phyloP scores from a whole-genome alignment of 2,329 filamentous ascomycete species.

The Pezicula rhizophila region DNA sequence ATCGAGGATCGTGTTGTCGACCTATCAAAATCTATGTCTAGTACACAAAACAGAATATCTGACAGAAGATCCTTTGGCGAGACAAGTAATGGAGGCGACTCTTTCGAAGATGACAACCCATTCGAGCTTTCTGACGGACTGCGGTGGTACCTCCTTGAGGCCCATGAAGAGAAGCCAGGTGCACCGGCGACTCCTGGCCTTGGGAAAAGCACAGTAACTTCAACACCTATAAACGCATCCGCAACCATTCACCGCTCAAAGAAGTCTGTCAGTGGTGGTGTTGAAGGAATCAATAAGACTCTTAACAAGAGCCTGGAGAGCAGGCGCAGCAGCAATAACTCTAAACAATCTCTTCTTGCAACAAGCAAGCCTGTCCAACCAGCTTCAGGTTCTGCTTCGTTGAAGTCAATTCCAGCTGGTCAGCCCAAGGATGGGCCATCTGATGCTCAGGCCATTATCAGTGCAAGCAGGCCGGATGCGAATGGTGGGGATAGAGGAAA shows the following conservation, averaged over 20 bases:
- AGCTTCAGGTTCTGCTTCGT: constrained; percentile 17
- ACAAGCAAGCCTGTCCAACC: constrained; percentile 16
- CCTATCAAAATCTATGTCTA: constrained; percentile 66
- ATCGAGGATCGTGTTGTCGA: constrained; percentile 93
- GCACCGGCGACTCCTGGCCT: constrained; percentile 89
- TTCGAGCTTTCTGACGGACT: constrained; percentile 94
- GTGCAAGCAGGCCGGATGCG: constrained; percentile 9
- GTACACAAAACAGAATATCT: constrained; percentile 21
- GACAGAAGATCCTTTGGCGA: constrained; percentile 40
- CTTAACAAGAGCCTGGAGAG: constrained; percentile 86
- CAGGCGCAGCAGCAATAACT: constrained; percentile 79
- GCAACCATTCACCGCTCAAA: constrained; percentile 56
- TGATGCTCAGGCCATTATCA: constrained; percentile 14
- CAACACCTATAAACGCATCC: constrained; percentile 75
- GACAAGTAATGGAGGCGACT: constrained; percentile 45
- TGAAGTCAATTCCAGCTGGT: constrained; percentile 17
- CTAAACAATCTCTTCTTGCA: constrained; percentile 63
- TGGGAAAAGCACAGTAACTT: constrained; percentile 74
- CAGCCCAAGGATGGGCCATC: constrained; percentile 14
- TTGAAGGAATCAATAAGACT: constrained; percentile 70
- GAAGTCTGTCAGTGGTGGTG: constrained; percentile 42
- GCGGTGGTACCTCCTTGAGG: constrained; percentile 94
- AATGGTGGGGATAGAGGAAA: constrained; percentile 6
- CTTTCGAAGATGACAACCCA: constrained; percentile 84
- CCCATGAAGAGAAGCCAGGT: constrained; percentile 83